Conservation (phyloP, 2,329 filamentous ascomycete species). For the Penicillium freii region DNA sequence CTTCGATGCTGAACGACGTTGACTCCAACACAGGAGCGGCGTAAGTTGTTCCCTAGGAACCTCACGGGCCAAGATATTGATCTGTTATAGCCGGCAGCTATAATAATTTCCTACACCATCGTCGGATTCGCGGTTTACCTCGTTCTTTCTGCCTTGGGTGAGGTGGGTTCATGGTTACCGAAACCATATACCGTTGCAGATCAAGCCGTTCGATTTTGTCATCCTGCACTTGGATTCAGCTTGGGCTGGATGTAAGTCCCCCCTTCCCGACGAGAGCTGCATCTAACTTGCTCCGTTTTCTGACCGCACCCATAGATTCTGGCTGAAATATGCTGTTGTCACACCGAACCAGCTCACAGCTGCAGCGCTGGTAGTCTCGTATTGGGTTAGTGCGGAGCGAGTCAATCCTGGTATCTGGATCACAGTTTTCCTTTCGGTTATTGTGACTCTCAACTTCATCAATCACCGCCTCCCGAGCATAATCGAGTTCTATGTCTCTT, state of each 20-base stretch:
- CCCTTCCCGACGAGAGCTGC: background rate
- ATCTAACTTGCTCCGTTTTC: background rate
- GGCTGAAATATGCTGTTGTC: conserved; percentile 77
- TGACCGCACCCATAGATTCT: conserved; percentile 40
- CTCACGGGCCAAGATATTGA: background rate
- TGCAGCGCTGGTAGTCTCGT: conserved; percentile 70
- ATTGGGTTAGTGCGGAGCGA: conserved; percentile 63
- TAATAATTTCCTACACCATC: conserved; percentile 38
- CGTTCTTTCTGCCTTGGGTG: conserved; percentile 73
- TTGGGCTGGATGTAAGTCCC: conserved; percentile 63
- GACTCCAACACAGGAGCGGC: conserved; percentile 24
- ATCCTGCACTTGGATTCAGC: conserved; percentile 75
- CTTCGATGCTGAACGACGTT: background rate
- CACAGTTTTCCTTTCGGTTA: conserved; percentile 62
- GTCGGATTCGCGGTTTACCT: conserved; percentile 62
- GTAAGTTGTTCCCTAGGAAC: conserved; percentile 17
- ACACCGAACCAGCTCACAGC: conserved; percentile 83
- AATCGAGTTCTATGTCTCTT: conserved; percentile 57
- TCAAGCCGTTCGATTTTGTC: conserved; percentile 74
- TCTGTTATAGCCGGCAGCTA: conserved; percentile 31
- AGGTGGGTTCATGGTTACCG: conserved; percentile 79
- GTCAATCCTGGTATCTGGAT: conserved; percentile 78
- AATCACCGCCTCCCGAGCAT: conserved; percentile 66
- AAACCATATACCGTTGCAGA: conserved; percentile 73
- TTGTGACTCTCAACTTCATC: conserved; percentile 65